phyloP scores from a whole-genome alignment of 345 rosid species.

The Microthlaspi erraticum region DNA sequence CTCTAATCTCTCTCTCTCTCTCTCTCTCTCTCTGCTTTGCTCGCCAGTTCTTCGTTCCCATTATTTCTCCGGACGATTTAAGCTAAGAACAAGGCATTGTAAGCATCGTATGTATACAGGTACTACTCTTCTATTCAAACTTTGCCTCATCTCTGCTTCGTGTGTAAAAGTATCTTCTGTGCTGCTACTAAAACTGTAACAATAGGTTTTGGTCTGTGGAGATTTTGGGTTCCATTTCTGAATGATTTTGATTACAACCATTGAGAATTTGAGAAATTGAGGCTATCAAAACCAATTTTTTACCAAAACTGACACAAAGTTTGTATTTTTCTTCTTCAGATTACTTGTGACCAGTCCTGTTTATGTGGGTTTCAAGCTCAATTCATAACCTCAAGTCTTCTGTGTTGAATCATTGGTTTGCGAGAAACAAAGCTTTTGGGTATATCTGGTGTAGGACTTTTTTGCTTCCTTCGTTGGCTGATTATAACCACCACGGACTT shows the following conservation, averaged over 20 bases:
- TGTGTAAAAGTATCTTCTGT: background rate
- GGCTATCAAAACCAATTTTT: slow-evolving; percentile 1
- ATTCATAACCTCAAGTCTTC: slow-evolving; percentile 22
- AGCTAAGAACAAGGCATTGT: background rate
- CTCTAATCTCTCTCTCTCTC: background rate
- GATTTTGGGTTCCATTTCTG: background rate
- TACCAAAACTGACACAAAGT: background rate
- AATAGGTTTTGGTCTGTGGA: background rate
- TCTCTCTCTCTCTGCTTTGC: background rate
- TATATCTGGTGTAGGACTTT: slow-evolving; percentile 18
- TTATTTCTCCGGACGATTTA: slow-evolving; percentile 3
- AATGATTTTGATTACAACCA: background rate
- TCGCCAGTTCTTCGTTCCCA: background rate
- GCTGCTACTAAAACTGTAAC: background rate
- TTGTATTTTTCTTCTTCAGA: slow-evolving; percentile 7
- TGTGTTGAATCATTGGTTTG: slow-evolving; percentile 25
- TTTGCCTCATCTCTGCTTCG: background rate
- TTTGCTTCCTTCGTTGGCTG: background rate
- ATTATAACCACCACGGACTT: background rate
- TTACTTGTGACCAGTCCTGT: slow-evolving; percentile 29
- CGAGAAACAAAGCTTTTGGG: slow-evolving; percentile 32
- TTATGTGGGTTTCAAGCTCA: slow-evolving; percentile 46
- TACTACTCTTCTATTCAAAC: background rate
- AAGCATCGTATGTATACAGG: background rate
- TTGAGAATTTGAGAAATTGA: background rate